Evolutionary conservation across 164 flowering plant species (phyloP), one percentile per base, ranked within the genome.

Genomic region (Magnolia sinica): DNA sequence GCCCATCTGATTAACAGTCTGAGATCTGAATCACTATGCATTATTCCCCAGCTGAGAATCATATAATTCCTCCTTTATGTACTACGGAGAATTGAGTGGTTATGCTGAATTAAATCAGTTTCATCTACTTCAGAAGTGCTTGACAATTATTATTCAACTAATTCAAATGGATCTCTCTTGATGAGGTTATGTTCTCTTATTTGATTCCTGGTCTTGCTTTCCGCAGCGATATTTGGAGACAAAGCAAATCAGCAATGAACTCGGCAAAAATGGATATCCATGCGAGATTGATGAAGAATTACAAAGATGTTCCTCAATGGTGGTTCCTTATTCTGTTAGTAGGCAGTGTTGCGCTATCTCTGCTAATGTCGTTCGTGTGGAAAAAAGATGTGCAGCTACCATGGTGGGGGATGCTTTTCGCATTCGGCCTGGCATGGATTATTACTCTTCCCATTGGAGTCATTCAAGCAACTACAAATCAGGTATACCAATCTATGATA

Each of bases 401-500:
- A 11, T 95, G 97, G 97, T 95, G 98, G 97, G 97, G 94, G 1
- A 78, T 93, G 91, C 85, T 95, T 64, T 90, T 95, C 49, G 98
- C 97, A 20, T 95, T 92, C 77, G 88, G 20, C 13, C 81, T 95
- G 83, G 97, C 98, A 71, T 92, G 79, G 83, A 7, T 92, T 66
- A 90, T 95, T 50, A 95, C 98, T 7, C 91, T 95, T 66, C 98
- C 98, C 7, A 91, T 93, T 73, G 98, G 98, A 10, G 93, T 95
- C 84, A 93, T 95, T 77, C 98, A 93, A 86, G 98, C 98, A 24
- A 95, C 98, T 19, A 95, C 98, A 73, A 95, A 93, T 81, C 98
- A 95, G 93, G 98, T 92, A 82, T 27, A 37, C 51, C 20, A 11
- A 20, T 67, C n/a, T 37, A 31, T 16, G 49, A 2, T 29, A 11